These are phyloP conservation scores for Scheffersomyces titani DNA, from an alignment of 1,139 yeast genomes.

Conservation along the genomic window DNA sequence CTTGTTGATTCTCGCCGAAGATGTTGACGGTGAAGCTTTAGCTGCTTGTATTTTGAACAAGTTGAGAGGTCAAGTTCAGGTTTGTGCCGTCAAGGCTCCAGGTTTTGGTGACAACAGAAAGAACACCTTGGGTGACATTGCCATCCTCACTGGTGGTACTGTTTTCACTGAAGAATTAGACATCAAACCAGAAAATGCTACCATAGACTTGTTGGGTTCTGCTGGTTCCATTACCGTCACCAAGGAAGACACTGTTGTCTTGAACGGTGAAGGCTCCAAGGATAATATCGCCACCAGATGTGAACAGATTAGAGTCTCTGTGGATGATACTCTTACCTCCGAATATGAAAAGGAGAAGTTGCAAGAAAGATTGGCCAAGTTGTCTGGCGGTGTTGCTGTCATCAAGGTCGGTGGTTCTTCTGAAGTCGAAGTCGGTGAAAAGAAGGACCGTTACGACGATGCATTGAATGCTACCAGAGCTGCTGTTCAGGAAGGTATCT, in stretches of 20 bases:
- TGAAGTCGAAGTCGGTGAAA: conserved; percentile 98
- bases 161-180: conserved; percentile 98
- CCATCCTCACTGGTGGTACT: conserved; percentile 95
- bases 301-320: conserved; percentile 90
- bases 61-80: conserved; percentile 98
- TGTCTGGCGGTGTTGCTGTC: conserved; percentile 99
- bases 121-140: conserved; percentile 96
- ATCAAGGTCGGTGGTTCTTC: conserved; percentile 97
- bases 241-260: conserved; percentile 94
- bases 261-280: conserved; percentile 95
- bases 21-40: conserved; percentile 96
- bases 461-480: conserved; percentile 99
- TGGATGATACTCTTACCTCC: conserved; percentile 74
- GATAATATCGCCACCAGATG: conserved; percentile 87
- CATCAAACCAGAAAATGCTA: conserved; percentile 95
- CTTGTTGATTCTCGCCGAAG: conserved; percentile 92
- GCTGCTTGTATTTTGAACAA: conserved; percentile 99
- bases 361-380: conserved; percentile 97
- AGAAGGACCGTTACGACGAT: conserved; percentile 99
- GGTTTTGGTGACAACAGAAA: conserved; percentile 99
- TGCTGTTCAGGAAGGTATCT: conserved; percentile 98
- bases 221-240: conserved; percentile 93
- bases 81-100: conserved; percentile 98
- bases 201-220: conserved; percentile 88
- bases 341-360: conserved; percentile 97